Conservation (phyloP, 129 eudicot genomes). For the Kitagawia praeruptora region DNA sequence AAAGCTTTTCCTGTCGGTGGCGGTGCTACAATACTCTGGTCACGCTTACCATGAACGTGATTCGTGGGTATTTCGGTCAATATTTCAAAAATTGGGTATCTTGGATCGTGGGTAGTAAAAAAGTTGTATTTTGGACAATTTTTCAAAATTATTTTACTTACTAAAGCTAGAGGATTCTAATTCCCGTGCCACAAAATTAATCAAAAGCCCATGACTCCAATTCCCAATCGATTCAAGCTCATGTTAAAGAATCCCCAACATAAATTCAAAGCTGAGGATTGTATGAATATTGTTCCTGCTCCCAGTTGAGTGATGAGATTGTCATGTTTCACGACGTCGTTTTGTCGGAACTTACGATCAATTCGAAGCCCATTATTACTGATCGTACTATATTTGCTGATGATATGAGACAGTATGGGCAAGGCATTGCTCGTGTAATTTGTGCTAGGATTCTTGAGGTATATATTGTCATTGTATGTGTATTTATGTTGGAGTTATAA, state of each 20-base stretch:
- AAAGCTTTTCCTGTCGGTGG: too few relatives aligned
- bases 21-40: too few relatives aligned
- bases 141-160: too few relatives aligned
- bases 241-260: conserved; percentile 57
- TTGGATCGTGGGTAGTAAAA: too few relatives aligned
- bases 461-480: neutral
- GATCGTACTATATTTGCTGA: conserved; percentile 91
- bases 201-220: conserved; percentile 38
- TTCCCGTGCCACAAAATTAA: neutral
- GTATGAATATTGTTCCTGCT: conserved; percentile 11
- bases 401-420: conserved; percentile 57
- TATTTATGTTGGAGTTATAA: neutral
- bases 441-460: conserved; percentile 86
- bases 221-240: conserved; percentile 53
- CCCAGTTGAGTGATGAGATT: conserved; percentile 41
- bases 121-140: too few relatives aligned
- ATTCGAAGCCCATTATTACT: conserved; percentile 86
- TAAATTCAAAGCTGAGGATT: conserved; percentile 42
- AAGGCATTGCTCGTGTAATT: conserved; percentile 76
- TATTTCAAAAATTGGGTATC: too few relatives aligned
- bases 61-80: too few relatives aligned
- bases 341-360: conserved; percentile 52
- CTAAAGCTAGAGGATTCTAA: too few relatives aligned
- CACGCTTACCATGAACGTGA: too few relatives aligned
- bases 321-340: conserved; percentile 52